Percentiles rank a stretch among this genome's conserved stretches.
These are phyloP conservation scores for Amniculicola lignicola DNA, from an alignment of 495 filamentous ascomycete genomes.

Conservation along the genomic window DNA sequence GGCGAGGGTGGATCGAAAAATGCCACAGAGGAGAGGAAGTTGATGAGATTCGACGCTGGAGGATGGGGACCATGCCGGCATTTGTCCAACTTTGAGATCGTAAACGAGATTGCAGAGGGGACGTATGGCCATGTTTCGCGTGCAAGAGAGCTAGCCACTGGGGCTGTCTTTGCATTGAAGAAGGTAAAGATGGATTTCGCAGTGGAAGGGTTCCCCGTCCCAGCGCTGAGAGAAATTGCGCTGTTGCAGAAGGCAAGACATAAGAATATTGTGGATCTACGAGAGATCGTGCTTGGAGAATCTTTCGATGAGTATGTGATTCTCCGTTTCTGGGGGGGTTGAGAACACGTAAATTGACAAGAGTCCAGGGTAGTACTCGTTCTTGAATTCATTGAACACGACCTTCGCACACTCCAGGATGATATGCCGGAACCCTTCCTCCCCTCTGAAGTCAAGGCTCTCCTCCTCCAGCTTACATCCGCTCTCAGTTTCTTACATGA, in stretches of 20 bases:
- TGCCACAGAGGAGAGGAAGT: constrained; percentile 38
- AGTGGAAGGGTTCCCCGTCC: constrained; percentile 86
- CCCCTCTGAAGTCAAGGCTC: constrained; percentile 86
- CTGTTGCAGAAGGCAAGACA: constrained; percentile 64
- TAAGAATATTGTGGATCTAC: constrained; percentile 71
- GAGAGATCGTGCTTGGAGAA: constrained; percentile 83
- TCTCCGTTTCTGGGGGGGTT: constrained; percentile 5
- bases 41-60: constrained; percentile 68
- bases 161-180: constrained; percentile 88
- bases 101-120: constrained; percentile 97
- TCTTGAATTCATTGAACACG: constrained; percentile 97
- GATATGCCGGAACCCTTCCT: constrained; percentile 94
- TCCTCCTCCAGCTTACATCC: constrained; percentile 76
- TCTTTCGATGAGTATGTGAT: constrained; percentile 63
- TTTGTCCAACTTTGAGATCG: constrained; percentile 82
- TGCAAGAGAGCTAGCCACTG: constrained; percentile 73
- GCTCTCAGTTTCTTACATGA: constrained; percentile 84
- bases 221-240: constrained; percentile 85
- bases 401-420: constrained; percentile 89
- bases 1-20: constrained; percentile 7
- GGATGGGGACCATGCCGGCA: constrained; percentile 73
- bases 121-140: constrained; percentile 93
- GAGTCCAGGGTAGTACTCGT: constrained; percentile 75
- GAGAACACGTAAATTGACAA: background rate
- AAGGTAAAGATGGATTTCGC: constrained; percentile 86